These are phyloP conservation scores for Diaporthe humulicola DNA, from an alignment of 2,329 filamentous ascomycete species.

Conservation along the genomic window DNA sequence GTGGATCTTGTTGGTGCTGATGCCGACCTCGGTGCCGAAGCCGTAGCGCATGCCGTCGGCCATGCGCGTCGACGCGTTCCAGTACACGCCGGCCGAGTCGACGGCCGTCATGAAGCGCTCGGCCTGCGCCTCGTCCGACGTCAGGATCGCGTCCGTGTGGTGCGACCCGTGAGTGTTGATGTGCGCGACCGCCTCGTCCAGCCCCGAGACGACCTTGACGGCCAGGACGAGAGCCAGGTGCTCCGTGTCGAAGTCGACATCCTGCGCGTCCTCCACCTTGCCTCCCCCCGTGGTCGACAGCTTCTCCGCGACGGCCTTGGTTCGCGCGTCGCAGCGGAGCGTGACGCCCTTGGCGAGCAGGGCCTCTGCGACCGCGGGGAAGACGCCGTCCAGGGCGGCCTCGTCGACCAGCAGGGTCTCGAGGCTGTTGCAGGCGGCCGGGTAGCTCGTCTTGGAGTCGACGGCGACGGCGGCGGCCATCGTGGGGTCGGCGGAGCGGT, in stretches of 20 bases:
- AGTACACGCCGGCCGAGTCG: slow-evolving; percentile 94
- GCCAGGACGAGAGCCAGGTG: slow-evolving; percentile 89
- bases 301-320: slow-evolving; percentile 72
- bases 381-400: slow-evolving; percentile 73
- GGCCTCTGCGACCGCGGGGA: slow-evolving; percentile 80
- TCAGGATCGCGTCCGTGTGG: slow-evolving; percentile 94
- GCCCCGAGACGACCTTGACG: slow-evolving; percentile 79
- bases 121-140: slow-evolving; percentile 74
- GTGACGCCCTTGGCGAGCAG: slow-evolving; percentile 83
- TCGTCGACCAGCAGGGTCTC: slow-evolving; percentile 92
- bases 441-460: slow-evolving; percentile 94
- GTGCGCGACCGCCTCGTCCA: slow-evolving; percentile 83
- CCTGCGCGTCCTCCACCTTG: slow-evolving; percentile 74
- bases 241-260: slow-evolving; percentile 87
- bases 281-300: slow-evolving; percentile 55
- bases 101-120: slow-evolving; percentile 87
- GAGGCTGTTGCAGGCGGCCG: slow-evolving; percentile 94
- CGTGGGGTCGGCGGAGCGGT: slow-evolving; percentile 78
- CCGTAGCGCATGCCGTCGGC: slow-evolving; percentile 97
- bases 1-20: slow-evolving; percentile 99
- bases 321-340: slow-evolving; percentile 81
- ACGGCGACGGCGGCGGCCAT: slow-evolving; percentile 83
- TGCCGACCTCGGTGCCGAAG: slow-evolving; percentile 97
- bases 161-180: slow-evolving; percentile 94
- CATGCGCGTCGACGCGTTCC: slow-evolving; percentile 95